These are phyloP conservation scores for Dictyostelium citrinum DNA, from an alignment of 78 protist genomes.

Conservation along the genomic window DNA sequence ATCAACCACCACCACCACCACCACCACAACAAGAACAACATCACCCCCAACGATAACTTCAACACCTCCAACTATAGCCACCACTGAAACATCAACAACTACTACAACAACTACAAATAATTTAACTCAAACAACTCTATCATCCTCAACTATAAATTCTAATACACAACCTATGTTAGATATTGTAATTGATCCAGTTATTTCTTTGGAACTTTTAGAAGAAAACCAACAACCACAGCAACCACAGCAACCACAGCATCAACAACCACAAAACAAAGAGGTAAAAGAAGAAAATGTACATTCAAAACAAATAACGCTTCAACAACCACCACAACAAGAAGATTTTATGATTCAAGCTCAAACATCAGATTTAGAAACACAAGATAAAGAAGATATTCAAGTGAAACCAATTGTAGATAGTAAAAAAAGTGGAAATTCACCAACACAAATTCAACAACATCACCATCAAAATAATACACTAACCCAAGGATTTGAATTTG, in stretches of 20 bases:
- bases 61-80: not conserved
- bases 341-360: not conserved
- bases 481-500: slow-evolving; percentile 2
- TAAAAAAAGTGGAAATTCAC: not conserved
- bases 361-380: not conserved
- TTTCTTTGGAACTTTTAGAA: not conserved
- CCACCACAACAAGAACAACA: not conserved
- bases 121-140: not conserved
- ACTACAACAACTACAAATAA: not conserved
- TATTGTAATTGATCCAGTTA: not conserved
- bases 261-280: not conserved
- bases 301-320: not conserved
- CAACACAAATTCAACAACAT: not conserved
- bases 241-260: too few species aligned
- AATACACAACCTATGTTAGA: not conserved
- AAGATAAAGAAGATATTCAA: not conserved
- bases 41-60: not conserved
- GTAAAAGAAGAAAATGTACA: not conserved
- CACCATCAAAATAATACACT: not conserved
- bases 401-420: not conserved
- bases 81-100: not conserved
- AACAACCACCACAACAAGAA: not conserved
- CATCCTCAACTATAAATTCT: not conserved
- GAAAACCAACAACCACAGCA: not conserved
- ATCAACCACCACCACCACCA: not conserved